These are phyloP conservation scores for Collybiopsis luxurians DNA, from an alignment of 768 basidiomycete species.

Conservation along the genomic window DNA sequence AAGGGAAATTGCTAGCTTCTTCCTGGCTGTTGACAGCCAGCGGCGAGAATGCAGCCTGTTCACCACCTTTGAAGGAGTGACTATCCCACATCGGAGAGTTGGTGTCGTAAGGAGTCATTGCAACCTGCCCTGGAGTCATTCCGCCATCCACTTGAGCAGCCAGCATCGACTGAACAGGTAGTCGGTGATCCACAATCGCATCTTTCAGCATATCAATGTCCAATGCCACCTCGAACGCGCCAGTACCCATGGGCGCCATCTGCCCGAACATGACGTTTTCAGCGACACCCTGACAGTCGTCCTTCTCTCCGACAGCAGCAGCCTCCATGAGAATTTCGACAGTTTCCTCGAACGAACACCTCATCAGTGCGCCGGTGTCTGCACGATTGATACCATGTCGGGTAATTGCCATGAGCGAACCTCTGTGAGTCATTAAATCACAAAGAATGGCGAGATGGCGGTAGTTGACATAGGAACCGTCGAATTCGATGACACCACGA, in stretches of 20 bases:
- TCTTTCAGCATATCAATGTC: slow-evolving; percentile 99
- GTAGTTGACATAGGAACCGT: slow-evolving; percentile 99
- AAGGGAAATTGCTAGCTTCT: slow-evolving; percentile 71
- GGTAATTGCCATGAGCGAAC: slow-evolving; percentile 95
- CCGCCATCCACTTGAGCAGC: slow-evolving; percentile 79
- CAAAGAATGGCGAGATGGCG: slow-evolving; percentile 95
- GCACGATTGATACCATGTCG: slow-evolving; percentile 99
- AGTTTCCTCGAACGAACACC: slow-evolving; percentile 99
- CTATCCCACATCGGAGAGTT: slow-evolving; percentile 87
- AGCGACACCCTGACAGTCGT: slow-evolving; percentile 98
- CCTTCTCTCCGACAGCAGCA: slow-evolving; percentile 95
- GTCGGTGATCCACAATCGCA: slow-evolving; percentile 93
- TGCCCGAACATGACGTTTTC: slow-evolving; percentile 99
- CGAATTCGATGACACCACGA: slow-evolving; percentile 96
- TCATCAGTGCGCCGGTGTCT: slow-evolving; percentile 98
- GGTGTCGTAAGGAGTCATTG: slow-evolving; percentile 96
- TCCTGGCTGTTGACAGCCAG: slow-evolving; percentile 85
- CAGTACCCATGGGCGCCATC: slow-evolving; percentile 99
- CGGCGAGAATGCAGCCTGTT: slow-evolving; percentile 92
- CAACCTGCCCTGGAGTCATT: slow-evolving; percentile 89
- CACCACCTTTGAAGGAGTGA: slow-evolving; percentile 75
- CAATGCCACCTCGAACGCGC: slow-evolving; percentile 91
- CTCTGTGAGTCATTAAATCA: slow-evolving; percentile 97
- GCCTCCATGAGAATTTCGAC: slow-evolving; percentile 99
- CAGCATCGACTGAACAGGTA: slow-evolving; percentile 81